phyloP scores from a whole-genome alignment of 2,329 filamentous ascomycete species.

The Epichloe elymi region DNA sequence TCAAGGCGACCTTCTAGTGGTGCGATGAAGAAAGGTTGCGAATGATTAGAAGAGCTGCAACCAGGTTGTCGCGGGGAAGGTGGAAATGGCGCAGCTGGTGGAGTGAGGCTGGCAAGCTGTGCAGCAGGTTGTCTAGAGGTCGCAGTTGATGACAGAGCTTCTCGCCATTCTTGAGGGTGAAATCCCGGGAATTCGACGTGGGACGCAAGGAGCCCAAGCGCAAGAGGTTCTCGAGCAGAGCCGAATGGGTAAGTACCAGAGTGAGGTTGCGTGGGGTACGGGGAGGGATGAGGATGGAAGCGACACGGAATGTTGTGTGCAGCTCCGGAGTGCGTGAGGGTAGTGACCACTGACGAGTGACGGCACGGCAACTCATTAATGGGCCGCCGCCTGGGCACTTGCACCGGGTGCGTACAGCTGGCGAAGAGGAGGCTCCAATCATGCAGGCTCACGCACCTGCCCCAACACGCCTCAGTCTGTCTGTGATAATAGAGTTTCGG shows the following conservation, averaged over 20 bases:
- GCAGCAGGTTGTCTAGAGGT: constrained; percentile 5
- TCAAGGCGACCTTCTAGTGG: neutral
- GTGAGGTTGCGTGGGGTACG: neutral
- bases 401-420: no score
- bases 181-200: neutral
- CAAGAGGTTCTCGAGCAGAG: neutral
- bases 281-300: neutral
- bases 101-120: constrained; percentile 2
- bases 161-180: constrained; percentile 11
- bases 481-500: neutral
- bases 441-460: no score
- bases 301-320: neutral
- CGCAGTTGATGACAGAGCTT: constrained; percentile 7
- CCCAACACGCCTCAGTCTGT: no score
- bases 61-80: constrained; percentile 2
- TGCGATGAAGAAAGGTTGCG: neutral
- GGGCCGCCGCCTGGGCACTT: no score
- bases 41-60: neutral
- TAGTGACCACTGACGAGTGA: no score
- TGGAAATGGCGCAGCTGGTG: constrained; percentile 3
- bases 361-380: no score
- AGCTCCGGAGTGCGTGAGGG: no score
- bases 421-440: no score
- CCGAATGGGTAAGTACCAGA: neutral
- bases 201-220: neutral